These are phyloP conservation scores for Xylariaceae sp. DNA, from an alignment of 2,329 filamentous ascomycete genomes.

Conservation along the genomic window DNA sequence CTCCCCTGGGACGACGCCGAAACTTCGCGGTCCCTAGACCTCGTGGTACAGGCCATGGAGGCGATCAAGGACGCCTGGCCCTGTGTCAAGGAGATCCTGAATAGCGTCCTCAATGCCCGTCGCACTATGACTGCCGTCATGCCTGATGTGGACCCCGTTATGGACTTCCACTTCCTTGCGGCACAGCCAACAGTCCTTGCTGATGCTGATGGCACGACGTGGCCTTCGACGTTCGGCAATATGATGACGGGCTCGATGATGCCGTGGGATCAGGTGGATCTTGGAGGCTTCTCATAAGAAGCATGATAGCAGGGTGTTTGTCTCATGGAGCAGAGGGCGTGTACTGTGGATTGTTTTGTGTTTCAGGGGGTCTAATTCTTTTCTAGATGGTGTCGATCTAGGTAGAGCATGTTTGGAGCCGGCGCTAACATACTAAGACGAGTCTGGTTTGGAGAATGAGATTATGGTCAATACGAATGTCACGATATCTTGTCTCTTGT, in stretches of 20 bases:
- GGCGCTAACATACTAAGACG: no score
- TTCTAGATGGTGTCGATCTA: no score
- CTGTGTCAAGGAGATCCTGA: constrained; percentile 40
- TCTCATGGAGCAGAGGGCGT: no score
- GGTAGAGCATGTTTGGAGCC: no score
- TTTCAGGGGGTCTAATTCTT: no score
- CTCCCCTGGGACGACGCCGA: constrained; percentile 39
- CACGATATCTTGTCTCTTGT: no score
- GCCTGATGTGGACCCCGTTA: constrained; percentile 20
- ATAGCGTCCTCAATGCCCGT: constrained; percentile 29
- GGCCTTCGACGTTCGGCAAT: constrained; percentile 14
- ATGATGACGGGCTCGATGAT: constrained; percentile 16
- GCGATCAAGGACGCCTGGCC: constrained; percentile 48
- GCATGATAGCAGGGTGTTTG: no score
- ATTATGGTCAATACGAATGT: no score
- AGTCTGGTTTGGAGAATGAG: no score
- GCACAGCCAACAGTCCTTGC: neutral
- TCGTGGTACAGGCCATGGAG: constrained; percentile 45
- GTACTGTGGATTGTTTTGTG: no score
- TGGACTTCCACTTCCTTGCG: constrained; percentile 25
- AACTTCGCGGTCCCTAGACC: constrained; percentile 46
- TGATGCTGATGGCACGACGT: constrained; percentile 9
- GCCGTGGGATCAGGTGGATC: constrained; percentile 7
- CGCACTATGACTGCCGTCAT: constrained; percentile 11
- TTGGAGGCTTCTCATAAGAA: neutral